phyloP scores from a whole-genome alignment of 2,329 filamentous ascomycete species.

The Sporothrix protearum region DNA sequence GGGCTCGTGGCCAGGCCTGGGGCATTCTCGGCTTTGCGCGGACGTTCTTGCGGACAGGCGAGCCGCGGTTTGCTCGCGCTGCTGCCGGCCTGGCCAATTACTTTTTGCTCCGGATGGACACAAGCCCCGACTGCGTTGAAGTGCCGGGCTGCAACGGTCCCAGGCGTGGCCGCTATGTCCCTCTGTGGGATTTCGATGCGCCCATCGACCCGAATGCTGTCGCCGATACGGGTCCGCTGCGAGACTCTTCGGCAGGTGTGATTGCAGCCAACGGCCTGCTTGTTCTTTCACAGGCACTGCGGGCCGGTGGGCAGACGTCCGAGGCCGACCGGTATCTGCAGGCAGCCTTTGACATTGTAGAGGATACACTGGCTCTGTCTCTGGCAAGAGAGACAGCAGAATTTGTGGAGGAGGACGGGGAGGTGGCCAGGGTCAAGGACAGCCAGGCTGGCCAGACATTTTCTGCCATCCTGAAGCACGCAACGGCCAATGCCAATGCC shows the following conservation, averaged over 20 bases:
- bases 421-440: slow-evolving; percentile 21
- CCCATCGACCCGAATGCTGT: slow-evolving; percentile 15
- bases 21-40: slow-evolving; percentile 50
- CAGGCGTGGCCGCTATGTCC: slow-evolving; percentile 33
- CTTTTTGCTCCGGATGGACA: slow-evolving; percentile 44
- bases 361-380: slow-evolving; percentile 35
- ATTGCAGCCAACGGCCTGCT: slow-evolving; percentile 45
- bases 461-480: slow-evolving; percentile 34
- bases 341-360: slow-evolving; percentile 33
- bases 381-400: slow-evolving; percentile 30
- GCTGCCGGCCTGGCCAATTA: slow-evolving; percentile 48
- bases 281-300: slow-evolving; percentile 38
- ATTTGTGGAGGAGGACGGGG: background rate
- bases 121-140: slow-evolving; percentile 35
- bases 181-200: slow-evolving; percentile 43
- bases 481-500: slow-evolving; percentile 35
- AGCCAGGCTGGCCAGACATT: slow-evolving; percentile 27
- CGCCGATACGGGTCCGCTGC: slow-evolving; percentile 31
- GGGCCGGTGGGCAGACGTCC: slow-evolving; percentile 7
- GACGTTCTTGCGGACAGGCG: slow-evolving; percentile 47
- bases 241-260: slow-evolving; percentile 40
- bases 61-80: slow-evolving; percentile 43
- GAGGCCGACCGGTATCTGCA: slow-evolving; percentile 32
- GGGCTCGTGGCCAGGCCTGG: slow-evolving; percentile 53
- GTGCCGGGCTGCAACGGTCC: slow-evolving; percentile 28